phyloP scores from a whole-genome alignment of 2,329 filamentous ascomycete genomes.

The Basipetospora chlamydospora region DNA sequence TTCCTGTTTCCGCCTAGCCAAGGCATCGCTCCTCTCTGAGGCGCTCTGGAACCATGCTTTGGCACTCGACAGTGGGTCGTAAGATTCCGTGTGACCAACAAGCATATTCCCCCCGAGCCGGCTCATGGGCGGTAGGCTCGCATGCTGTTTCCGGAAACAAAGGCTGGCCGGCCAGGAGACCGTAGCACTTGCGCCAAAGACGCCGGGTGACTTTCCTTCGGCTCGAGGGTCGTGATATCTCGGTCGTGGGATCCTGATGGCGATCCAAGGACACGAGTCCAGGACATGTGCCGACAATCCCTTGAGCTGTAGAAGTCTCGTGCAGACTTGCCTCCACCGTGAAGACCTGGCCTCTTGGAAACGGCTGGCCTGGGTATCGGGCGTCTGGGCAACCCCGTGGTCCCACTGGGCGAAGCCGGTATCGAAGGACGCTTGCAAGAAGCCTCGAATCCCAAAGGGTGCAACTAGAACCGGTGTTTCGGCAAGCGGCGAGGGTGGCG shows the following conservation, averaged over 20 bases:
- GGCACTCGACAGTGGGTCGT: slow-evolving; percentile 34
- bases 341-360: slow-evolving; percentile 25
- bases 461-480: slow-evolving; percentile 7
- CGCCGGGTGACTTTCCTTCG: slow-evolving; percentile 26
- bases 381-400: slow-evolving; percentile 30
- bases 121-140: slow-evolving; percentile 24
- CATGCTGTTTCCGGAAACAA: slow-evolving; percentile 34
- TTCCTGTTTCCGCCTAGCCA: slow-evolving; percentile 35
- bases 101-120: slow-evolving; percentile 23
- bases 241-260: slow-evolving; percentile 31
- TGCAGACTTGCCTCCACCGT: slow-evolving; percentile 34
- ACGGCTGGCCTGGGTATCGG: slow-evolving; percentile 34
- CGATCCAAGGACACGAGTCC: slow-evolving; percentile 33
- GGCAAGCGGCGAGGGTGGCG: slow-evolving; percentile 14
- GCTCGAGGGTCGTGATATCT: slow-evolving; percentile 25
- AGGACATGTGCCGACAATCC: slow-evolving; percentile 30
- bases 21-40: slow-evolving; percentile 30
- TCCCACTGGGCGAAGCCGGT: slow-evolving; percentile 20
- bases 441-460: slow-evolving; percentile 10
- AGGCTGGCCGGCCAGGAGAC: slow-evolving; percentile 40
- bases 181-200: slow-evolving; percentile 20
- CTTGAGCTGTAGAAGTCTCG: slow-evolving; percentile 33
- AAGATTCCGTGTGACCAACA: slow-evolving; percentile 23
- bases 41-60: slow-evolving; percentile 31
- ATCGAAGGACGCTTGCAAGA: slow-evolving; percentile 7